phyloP scores from a whole-genome alignment of 2,329 filamentous ascomycete species.

The Pseudophaeomoniella oleicola region DNA sequence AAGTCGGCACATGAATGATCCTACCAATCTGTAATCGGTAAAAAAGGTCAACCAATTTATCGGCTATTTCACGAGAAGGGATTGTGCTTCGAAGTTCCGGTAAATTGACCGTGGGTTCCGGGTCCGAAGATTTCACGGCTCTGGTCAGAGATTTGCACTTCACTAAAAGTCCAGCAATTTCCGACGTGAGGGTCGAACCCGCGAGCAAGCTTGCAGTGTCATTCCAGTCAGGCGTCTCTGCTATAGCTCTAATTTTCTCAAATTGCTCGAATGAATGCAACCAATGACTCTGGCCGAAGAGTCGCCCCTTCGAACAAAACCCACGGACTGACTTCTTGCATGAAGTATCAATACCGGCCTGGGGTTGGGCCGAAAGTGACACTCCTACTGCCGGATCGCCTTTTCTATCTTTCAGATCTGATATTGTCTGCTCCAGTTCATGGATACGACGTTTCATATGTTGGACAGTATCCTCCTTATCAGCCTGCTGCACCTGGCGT shows the following conservation, averaged over 20 bases:
- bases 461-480: neutral
- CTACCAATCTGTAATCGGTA: conserved; percentile 41
- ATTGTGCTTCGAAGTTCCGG: conserved; percentile 25
- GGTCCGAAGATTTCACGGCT: conserved; percentile 34
- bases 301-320: conserved; percentile 29
- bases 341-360: neutral
- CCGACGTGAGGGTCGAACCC: conserved; percentile 27
- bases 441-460: no score
- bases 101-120: conserved; percentile 32
- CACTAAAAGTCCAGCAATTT: conserved; percentile 22
- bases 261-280: conserved; percentile 35
- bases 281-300: conserved; percentile 44
- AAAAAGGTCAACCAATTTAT: conserved; percentile 38
- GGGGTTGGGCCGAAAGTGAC: neutral
- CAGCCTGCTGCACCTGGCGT: neutral
- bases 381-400: neutral
- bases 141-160: conserved; percentile 40
- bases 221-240: no score
- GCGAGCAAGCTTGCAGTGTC: conserved; percentile 4
- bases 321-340: neutral
- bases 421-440: neutral
- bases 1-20: conserved; percentile 43
- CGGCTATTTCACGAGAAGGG: conserved; percentile 29
- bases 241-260: conserved; percentile 7
- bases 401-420: neutral